Evolutionary conservation across 2,329 filamentous ascomycete species (phyloP).

Genomic region (Sporothrix pallida): DNA sequence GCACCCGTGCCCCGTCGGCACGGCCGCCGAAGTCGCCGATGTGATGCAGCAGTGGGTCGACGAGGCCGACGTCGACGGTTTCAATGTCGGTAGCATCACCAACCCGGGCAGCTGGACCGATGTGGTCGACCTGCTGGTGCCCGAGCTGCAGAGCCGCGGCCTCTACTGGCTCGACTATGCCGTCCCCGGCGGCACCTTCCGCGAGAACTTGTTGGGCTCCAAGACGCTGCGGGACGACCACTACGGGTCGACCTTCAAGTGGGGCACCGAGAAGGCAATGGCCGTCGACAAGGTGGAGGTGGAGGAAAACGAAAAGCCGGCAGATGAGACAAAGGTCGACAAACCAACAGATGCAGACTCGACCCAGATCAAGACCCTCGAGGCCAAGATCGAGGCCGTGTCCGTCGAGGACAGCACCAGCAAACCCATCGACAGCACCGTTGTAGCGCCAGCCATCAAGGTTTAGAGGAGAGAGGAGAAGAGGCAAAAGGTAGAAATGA

Average conservation of each 20-base stretch:
- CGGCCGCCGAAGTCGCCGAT: constrained; percentile 68
- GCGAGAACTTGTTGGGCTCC: constrained; percentile 20
- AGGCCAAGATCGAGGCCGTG: background rate
- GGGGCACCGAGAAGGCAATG: constrained; percentile 25
- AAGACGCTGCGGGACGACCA: constrained; percentile 29
- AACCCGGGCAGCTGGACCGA: constrained; percentile 68
- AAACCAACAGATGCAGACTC: background rate
- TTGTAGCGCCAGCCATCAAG: constrained; percentile 21
- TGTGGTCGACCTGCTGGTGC: constrained; percentile 66
- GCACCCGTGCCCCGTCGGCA: constrained; percentile 60
- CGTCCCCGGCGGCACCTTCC: constrained; percentile 26
- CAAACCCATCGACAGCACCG: constrained; percentile 28
- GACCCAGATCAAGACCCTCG: background rate
- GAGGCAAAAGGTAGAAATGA: background rate
- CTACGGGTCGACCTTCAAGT: constrained; percentile 26
- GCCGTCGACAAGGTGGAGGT: constrained; percentile 3
- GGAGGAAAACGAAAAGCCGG: background rate
- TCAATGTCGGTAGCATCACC: constrained; percentile 62
- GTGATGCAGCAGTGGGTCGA: constrained; percentile 69
- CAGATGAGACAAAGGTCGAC: background rate
- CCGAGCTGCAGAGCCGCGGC: constrained; percentile 64
- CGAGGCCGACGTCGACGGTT: constrained; percentile 74
- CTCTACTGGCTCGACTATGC: constrained; percentile 28
- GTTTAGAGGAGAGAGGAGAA: background rate
- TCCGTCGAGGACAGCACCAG: constrained; percentile 13